A percentile compares a stretch with the other conserved stretches of the same genome.
These are phyloP conservation scores for Calonectria fujianensis DNA, from an alignment of 2,329 filamentous ascomycete genomes.

Conservation along the genomic window DNA sequence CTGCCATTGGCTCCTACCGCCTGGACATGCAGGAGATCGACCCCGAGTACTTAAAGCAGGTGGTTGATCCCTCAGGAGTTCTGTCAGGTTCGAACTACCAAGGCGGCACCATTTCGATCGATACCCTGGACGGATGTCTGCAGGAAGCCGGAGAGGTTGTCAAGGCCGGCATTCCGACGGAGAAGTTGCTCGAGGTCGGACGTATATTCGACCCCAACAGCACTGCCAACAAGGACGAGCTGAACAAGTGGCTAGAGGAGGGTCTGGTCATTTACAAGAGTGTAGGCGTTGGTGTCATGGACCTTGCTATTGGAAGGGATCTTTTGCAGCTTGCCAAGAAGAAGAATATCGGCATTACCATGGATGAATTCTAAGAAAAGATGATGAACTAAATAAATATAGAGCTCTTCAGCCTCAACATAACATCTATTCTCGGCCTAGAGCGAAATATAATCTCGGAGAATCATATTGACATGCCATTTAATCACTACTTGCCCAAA, in stretches of 20 bases:
- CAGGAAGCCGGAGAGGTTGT: slow-evolving; percentile 58
- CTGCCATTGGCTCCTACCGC: slow-evolving; percentile 58
- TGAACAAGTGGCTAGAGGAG: slow-evolving; percentile 76
- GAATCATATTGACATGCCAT: neutral
- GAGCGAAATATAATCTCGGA: neutral
- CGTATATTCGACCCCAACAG: slow-evolving; percentile 67
- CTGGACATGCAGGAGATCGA: slow-evolving; percentile 60
- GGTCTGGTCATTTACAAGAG: slow-evolving; percentile 83
- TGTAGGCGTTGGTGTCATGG: slow-evolving; percentile 81
- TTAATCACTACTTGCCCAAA: neutral
- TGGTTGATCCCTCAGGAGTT: slow-evolving; percentile 41
- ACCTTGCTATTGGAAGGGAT: slow-evolving; percentile 77
- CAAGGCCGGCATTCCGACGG: slow-evolving; percentile 48
- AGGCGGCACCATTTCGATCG: slow-evolving; percentile 51
- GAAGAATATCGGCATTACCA: slow-evolving; percentile 68
- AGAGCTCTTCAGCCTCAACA: neutral
- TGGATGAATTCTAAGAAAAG: slow-evolving; percentile 49
- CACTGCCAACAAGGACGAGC: slow-evolving; percentile 22
- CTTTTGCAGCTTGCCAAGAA: slow-evolving; percentile 74
- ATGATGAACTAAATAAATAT: slow-evolving; percentile 7
- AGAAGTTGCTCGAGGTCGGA: slow-evolving; percentile 65
- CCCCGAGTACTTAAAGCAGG: slow-evolving; percentile 52
- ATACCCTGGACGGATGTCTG: slow-evolving; percentile 55
- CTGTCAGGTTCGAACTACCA: slow-evolving; percentile 30
- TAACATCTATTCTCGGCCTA: neutral